Evolutionary conservation across 1,284 basidiomycete genomes (phyloP).

Genomic region (Boletus semigastroideus): DNA sequence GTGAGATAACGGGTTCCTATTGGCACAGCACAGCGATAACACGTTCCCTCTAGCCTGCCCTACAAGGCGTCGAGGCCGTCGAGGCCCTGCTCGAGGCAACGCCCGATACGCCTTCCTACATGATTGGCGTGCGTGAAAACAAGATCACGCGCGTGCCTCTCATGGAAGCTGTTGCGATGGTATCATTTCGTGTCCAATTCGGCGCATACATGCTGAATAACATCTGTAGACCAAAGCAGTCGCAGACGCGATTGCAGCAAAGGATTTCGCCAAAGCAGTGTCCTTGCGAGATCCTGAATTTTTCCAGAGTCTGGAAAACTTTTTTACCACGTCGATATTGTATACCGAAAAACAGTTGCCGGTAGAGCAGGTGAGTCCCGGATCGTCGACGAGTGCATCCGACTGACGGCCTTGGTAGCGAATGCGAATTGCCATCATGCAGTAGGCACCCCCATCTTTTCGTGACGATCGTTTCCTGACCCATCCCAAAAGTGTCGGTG

Average conservation of each 20-base stretch:
- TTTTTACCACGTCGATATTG: constrained; percentile 71
- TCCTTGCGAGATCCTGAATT: constrained; percentile 92
- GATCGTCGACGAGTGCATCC: constrained; percentile 1
- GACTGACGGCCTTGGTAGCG: constrained; percentile 45
- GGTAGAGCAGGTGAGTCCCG: constrained; percentile 43
- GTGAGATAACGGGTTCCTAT: constrained; percentile 42
- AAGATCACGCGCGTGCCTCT: constrained; percentile 92
- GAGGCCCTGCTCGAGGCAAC: constrained; percentile 88
- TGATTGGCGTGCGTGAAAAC: constrained; percentile 96
- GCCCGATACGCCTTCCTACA: constrained; percentile 91
- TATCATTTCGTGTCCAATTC: constrained; percentile 30
- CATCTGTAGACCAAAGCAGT: constrained; percentile 77
- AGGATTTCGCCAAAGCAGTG: constrained; percentile 88
- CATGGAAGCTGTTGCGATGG: constrained; percentile 89
- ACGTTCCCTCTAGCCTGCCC: constrained; percentile 64
- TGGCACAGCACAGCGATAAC: background rate
- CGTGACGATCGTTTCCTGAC: background rate
- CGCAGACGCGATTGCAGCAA: constrained; percentile 77
- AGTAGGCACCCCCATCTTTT: constrained; percentile 54
- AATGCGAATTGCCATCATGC: constrained; percentile 89
- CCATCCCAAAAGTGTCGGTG: constrained; percentile 69
- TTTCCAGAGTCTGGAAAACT: constrained; percentile 81
- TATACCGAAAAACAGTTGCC: constrained; percentile 63
- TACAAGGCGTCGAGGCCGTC: constrained; percentile 95
- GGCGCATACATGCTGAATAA: constrained; percentile 6